A percentile compares a stretch with the other conserved stretches of the same genome.
phyloP scores from a whole-genome alignment of 2,329 filamentous ascomycete species.

The Catunica adiposa region DNA sequence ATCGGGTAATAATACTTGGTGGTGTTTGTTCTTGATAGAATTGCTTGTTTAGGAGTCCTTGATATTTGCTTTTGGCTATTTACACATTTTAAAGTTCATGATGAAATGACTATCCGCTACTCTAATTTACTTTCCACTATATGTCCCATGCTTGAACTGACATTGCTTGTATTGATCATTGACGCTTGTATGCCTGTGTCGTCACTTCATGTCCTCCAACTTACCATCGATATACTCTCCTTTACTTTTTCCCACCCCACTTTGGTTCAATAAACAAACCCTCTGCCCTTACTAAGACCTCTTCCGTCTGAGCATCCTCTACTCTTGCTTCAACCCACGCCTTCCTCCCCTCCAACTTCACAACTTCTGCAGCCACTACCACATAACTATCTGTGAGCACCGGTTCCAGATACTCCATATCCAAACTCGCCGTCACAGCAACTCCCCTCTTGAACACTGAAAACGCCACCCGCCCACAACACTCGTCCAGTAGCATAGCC shows the following conservation, averaged over 20 bases:
- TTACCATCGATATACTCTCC: neutral
- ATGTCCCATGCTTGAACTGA: neutral
- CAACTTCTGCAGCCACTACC: constrained; percentile 12
- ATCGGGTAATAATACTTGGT: no score
- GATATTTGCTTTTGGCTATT: neutral
- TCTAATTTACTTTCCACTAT: neutral
- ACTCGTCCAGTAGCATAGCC: constrained; percentile 16
- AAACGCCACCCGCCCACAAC: constrained; percentile 15
- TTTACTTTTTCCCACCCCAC: constrained; percentile 7
- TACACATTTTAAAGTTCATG: neutral
- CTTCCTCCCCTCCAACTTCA: constrained; percentile 15
- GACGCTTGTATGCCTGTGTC: neutral
- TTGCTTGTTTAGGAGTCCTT: neutral
- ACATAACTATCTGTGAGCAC: constrained; percentile 14
- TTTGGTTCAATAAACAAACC: constrained; percentile 16
- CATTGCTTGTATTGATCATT: neutral
- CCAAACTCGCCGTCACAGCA: constrained; percentile 16
- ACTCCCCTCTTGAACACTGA: constrained; percentile 13
- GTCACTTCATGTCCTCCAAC: neutral
- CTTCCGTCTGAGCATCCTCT: constrained; percentile 13
- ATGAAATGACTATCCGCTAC: neutral
- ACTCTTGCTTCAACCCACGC: constrained; percentile 15
- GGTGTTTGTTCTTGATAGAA: neutral
- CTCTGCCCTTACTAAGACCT: constrained; percentile 13
- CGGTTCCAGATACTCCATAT: constrained; percentile 16